Base-by-base conservation (phyloP, 257 asterid genomes). In the Solanum habrochaites region DNA sequence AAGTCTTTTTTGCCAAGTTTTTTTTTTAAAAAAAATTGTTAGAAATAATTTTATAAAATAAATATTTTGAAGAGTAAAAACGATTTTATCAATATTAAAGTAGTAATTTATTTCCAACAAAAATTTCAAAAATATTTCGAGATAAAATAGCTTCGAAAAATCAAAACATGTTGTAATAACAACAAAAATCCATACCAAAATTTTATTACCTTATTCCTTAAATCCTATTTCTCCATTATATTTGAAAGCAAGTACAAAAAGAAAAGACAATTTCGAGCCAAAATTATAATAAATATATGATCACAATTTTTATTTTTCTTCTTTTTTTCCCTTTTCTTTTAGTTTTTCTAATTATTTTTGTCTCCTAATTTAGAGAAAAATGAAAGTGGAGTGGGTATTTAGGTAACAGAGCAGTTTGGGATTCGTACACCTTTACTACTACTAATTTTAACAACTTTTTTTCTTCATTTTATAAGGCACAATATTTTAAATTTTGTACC, bases 81-180 rank as follows among this genome's bases (percentile, higher is more conserved):
- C 5, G 66, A 11, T 58, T 58, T 8, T 58, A 3, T 58, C 66
- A 1, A 58, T 58, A 58, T 58, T 58, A 58, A 58, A 20, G 0
- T 0, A 0, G 27, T 20, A 58, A 58, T 58, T 58, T 58, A 21
- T 58, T 20, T 0, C 0, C 2, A 25, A 58, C 12, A 58, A 0
- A 58, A 12, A 58, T 58, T 58, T 0, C 66, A 58, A 58, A 58
- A 0, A 0, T 58, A 58, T 58, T 58, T 56, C 0, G 5, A 8
- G 66, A 8, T 0, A 58, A 58, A 58, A 58, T 7, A 58, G 1
- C 66, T 58, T 58, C 0, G 20, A 58, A 58, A 58, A 58, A 58
- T 58, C 0, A 35, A 32, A 32, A 32, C 35, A 3, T n/a, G n/a
- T n/a, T 32, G 35, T 32, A 32, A 32, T 32, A 32, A 32, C 35